Evolutionary conservation across 2,329 filamentous ascomycete genomes (phyloP), one percentile per base, ranked within the genome.

Genomic region (Colletotrichum endophyticum): DNA sequence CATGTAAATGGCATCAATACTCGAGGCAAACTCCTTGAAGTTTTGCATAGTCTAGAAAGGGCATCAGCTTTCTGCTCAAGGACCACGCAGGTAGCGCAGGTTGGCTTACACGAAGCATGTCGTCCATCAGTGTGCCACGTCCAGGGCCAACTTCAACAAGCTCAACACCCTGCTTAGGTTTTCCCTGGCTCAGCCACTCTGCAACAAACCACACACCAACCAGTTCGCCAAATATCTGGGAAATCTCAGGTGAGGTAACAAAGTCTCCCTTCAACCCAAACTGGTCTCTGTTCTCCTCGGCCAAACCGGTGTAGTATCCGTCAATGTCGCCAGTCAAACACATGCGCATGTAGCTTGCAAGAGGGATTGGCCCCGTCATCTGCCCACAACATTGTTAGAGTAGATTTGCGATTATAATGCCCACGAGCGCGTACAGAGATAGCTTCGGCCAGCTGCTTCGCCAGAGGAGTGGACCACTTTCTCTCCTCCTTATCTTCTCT

Each of bases 271-370:
- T 95, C 72, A 91, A 88, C n/a, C 97, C 97, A 81, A 99, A 99
- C 78, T 96, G 96, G 82, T 98, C 96, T 63, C 93, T 91, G 25
- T 91, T 93, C 76, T 92, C 86, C 70, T 90, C 89, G 59, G 93
- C 90, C 28, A 92, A 91, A 7, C 94, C 92, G 1, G 96, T 99
- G 86, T 99, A 99, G 87, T 99, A 99, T 70, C 97, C 97, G 75
- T 95, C 96, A 53, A 95, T 87, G 77, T 97, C 95, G 13, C 95
- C 95, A 1, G 97, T 99, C 78, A 99, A 91, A 84, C 96, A 98
- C 93, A 99, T 98, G 83, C 97, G 96, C 97, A 99, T 99, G 85
- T 96, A 99, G 69, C 95, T 94, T 7, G 97, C 96, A 77, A 99
- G 91, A 1, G 97, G 95, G 32, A 99, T 93, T 6, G 97, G 96